Conservation (phyloP, 768 basidiomycete genomes). For the Neoboletus brunneissimus region DNA sequence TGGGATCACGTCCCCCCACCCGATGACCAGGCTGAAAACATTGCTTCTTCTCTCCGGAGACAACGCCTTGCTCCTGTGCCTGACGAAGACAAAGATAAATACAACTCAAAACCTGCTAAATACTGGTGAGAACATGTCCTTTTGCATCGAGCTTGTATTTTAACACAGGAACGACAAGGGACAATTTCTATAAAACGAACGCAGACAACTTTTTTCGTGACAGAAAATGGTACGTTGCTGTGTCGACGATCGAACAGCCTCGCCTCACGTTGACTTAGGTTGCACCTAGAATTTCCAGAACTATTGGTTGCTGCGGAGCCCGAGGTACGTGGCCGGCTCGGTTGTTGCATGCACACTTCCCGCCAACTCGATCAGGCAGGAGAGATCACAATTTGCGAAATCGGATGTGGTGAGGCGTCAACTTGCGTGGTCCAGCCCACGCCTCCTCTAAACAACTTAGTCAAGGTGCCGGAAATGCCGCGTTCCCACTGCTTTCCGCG, state of each 20-base stretch:
- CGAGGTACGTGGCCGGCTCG: slow-evolving; percentile 44
- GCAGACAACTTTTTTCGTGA: slow-evolving; percentile 90
- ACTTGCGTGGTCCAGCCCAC: background rate
- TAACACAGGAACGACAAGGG: slow-evolving; percentile 53
- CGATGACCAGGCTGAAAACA: slow-evolving; percentile 72
- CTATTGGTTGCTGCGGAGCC: slow-evolving; percentile 65
- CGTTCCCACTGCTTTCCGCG: slow-evolving; percentile 81
- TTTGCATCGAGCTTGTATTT: slow-evolving; percentile 27
- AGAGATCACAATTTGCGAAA: slow-evolving; percentile 70
- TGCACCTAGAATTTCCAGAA: slow-evolving; percentile 94
- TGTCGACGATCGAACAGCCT: background rate
- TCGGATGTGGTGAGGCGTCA: slow-evolving; percentile 75
- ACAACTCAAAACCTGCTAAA: slow-evolving; percentile 69
- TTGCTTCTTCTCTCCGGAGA: slow-evolving; percentile 62
- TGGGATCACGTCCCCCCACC: slow-evolving; percentile 91
- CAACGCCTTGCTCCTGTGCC: slow-evolving; percentile 76
- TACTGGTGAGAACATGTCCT: slow-evolving; percentile 52
- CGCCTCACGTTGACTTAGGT: slow-evolving; percentile 42
- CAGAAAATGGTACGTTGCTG: slow-evolving; percentile 67
- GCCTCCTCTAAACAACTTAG: slow-evolving; percentile 1
- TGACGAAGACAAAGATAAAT: slow-evolving; percentile 63
- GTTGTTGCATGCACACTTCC: background rate
- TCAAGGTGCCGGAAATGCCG: slow-evolving; percentile 89
- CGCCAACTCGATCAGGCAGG: slow-evolving; percentile 59
- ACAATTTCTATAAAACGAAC: slow-evolving; percentile 89